phyloP scores from a whole-genome alignment of 108 stramenopile genomes.

The Pinguiococcus pyrenoidosus region DNA sequence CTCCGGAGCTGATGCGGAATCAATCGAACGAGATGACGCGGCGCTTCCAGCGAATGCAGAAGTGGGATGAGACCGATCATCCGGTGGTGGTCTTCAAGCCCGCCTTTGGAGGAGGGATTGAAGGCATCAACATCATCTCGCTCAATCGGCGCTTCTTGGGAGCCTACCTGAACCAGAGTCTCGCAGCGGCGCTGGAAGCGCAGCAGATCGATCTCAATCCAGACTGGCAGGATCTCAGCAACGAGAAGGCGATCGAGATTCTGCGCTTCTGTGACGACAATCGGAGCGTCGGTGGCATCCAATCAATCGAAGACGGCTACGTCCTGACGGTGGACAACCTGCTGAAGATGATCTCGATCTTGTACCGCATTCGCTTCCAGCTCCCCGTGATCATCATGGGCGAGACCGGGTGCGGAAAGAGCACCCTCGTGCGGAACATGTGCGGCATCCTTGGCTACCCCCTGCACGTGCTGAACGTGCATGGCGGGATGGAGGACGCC shows the following conservation, averaged over 20 bases:
- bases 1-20: not conserved
- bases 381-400: constrained; percentile 16
- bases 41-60: constrained; percentile 2
- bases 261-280: not conserved
- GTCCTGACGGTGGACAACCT: constrained; percentile 14
- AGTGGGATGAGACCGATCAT: constrained; percentile 8
- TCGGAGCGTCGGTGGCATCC: not conserved
- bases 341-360: constrained; percentile 10
- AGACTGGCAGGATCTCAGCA: constrained; percentile 1
- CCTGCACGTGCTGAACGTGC: constrained; percentile 7
- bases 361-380: not conserved
- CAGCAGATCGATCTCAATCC: not conserved
- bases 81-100: constrained; percentile 8
- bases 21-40: not conserved
- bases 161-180: not conserved
- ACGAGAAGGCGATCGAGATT: not conserved
- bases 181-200: not conserved
- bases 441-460: constrained; percentile 4
- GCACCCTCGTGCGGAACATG: constrained; percentile 1
- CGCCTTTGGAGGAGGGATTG: not conserved
- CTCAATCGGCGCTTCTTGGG: not conserved
- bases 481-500: not conserved
- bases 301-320: not conserved
- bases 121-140: constrained; percentile 5
- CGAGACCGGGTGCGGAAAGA: constrained; percentile 17